Base-by-base conservation (phyloP, 768 basidiomycete genomes). In the Suillus clintonianus region DNA sequence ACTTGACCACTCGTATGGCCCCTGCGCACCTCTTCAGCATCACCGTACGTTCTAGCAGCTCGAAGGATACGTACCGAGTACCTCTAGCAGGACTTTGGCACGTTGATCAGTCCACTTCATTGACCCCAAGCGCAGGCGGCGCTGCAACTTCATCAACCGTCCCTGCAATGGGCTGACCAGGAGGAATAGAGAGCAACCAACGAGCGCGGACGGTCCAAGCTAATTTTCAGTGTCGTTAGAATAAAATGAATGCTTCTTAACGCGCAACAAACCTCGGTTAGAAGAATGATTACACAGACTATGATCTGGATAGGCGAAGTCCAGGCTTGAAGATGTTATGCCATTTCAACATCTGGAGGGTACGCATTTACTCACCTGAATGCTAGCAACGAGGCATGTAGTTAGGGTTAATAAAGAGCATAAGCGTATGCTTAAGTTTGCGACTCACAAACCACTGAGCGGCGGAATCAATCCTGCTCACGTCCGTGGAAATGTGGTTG, bases 1-100 rank as follows among this genome's bases (percentile, higher is more conserved):
- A 89, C 72, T 90, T 90, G 61, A 91, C 86, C n/a, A 90, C 82
- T 5, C 86, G 82, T 89, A 91, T 90, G 4, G 81, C 83, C 56
- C 83, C 85, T 82, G 59, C 32, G 43, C 39, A 43, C 17, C 36
- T 62, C 14, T 19, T 61, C 32, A 39, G 56, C 24, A 54, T 36
- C 32, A 19, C 14, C 42, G 36, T 57, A n/a, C n/a, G 48, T 47
- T 15, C 32, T 10, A 11, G 13, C 11, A 4, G 11, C 30, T 51
- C 13, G 13, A n/a, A 27, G 37, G n/a, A 15, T 13, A 65, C 77
- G 65, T 72, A 80, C 87, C 82, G 15, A 91, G 71, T 9, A 89
- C 82, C 70, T 90, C 89, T 17, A 86, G 80, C 19, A 91, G 76
- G 0, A 86, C 80, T 70, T 86, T 85, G 3, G 88, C 85, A 2